A percentile compares a stretch with the other conserved stretches of the same genome.
Conservation (phyloP, 169 alveolate species). For the Eimeria maxima region DNA sequence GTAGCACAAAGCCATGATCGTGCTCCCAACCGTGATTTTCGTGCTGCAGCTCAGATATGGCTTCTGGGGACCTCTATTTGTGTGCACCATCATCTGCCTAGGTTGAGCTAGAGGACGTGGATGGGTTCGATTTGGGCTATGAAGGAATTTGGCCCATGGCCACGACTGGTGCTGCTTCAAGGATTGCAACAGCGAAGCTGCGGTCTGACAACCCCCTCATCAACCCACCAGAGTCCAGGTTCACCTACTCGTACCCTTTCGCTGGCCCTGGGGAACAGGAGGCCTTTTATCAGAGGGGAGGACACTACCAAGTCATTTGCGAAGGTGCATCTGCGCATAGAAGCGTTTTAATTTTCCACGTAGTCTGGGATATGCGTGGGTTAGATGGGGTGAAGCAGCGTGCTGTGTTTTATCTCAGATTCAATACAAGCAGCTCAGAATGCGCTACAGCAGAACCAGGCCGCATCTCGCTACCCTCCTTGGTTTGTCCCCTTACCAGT, state of each 20-base stretch:
- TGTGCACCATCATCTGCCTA: neutral
- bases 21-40: too few species aligned
- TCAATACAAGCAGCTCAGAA: conserved; percentile 33
- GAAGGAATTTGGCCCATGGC: conserved; percentile 67
- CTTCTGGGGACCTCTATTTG: neutral
- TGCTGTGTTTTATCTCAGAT: neutral
- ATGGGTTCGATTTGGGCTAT: conserved; percentile 59
- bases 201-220: conserved; percentile 56
- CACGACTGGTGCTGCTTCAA: conserved; percentile 33
- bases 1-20: too few species aligned
- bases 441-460: conserved; percentile 71
- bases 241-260: conserved; percentile 63
- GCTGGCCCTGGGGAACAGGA: conserved; percentile 18
- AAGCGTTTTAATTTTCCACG: neutral
- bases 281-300: conserved; percentile 45
- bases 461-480: conserved; percentile 72
- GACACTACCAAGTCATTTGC: conserved; percentile 66
- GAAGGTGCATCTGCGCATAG: conserved; percentile 5
- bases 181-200: conserved; percentile 50
- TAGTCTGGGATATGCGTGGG: neutral
- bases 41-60: too few species aligned
- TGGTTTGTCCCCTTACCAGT: conserved; percentile 69
- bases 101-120: neutral
- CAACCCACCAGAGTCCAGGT: conserved; percentile 33
- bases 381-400: neutral